A percentile compares a stretch with the other conserved stretches of the same genome.
These are phyloP conservation scores for Leccinum incarnatum DNA, from an alignment of 768 basidiomycete genomes.

Conservation along the genomic window DNA sequence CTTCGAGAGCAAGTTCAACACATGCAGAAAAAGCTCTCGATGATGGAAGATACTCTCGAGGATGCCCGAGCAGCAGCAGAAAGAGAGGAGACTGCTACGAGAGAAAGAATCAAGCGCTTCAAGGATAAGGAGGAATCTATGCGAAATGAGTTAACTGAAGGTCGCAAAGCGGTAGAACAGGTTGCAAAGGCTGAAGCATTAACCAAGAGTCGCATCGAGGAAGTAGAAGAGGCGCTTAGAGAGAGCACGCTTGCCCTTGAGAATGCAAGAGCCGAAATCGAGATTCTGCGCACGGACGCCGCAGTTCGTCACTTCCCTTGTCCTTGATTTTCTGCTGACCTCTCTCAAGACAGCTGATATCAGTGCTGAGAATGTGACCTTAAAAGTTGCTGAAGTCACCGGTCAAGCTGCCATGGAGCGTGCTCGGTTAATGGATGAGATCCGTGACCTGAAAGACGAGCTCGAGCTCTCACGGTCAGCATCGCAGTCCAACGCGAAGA, in stretches of 20 bases:
- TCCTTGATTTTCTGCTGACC: conserved; percentile 10
- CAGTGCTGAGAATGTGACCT: conserved; percentile 41
- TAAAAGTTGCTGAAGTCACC: conserved; percentile 46
- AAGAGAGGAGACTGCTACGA: conserved; percentile 63
- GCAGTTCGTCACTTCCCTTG: conserved; percentile 48
- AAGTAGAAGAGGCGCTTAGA: conserved; percentile 85
- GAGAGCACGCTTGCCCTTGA: conserved; percentile 88
- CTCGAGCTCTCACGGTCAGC: conserved; percentile 39
- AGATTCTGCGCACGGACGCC: conserved; percentile 69
- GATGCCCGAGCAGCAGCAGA: conserved; percentile 70
- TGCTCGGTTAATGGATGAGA: conserved; percentile 51
- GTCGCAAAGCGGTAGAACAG: conserved; percentile 64
- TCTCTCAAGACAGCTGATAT: conserved; percentile 45
- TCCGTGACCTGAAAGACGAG: conserved; percentile 49
- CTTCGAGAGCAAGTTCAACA: conserved; percentile 89
- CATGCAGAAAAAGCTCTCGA: conserved; percentile 70
- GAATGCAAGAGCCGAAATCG: conserved; percentile 87
- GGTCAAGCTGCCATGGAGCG: conserved; percentile 52
- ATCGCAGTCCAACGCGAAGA: conserved; percentile 18
- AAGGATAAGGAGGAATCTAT: conserved; percentile 72
- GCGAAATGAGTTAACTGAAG: conserved; percentile 67
- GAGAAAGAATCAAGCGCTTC: conserved; percentile 61
- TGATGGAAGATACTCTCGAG: conserved; percentile 83
- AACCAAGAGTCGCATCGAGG: conserved; percentile 67
- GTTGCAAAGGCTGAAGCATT: conserved; percentile 57